A percentile compares a stretch with the other conserved stretches of the same genome.
These are phyloP conservation scores for Coemansia sp. DNA, from an alignment of 192 early-diverging fungal species.

Conservation along the genomic window DNA sequence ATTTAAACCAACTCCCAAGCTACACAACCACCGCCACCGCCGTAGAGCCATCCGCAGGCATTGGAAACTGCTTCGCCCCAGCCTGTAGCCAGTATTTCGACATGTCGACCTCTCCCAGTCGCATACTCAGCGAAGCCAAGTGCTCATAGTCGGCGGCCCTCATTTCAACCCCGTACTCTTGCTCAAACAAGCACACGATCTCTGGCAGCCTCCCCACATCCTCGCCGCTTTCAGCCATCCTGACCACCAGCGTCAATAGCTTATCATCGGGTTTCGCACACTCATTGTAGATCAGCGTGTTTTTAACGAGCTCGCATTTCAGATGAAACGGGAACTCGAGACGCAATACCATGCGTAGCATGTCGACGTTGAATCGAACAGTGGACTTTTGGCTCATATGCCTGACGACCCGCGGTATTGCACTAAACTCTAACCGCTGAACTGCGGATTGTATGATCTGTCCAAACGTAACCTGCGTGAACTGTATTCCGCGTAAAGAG, in stretches of 20 bases:
- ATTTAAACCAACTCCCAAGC: too few relatives aligned
- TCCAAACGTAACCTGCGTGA: neutral
- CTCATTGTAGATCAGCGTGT: neutral
- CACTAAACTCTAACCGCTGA: neutral
- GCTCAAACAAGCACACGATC: too few relatives aligned
- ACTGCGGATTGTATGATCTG: neutral
- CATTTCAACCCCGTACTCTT: too few relatives aligned
- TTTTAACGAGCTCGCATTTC: neutral
- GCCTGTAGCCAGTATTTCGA: neutral
- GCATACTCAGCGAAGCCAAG: neutral
- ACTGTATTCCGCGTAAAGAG: neutral
- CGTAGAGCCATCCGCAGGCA: neutral
- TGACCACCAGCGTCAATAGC: neutral
- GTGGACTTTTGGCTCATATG: neutral
- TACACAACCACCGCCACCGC: neutral
- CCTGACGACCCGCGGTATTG: neutral
- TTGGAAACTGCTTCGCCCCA: neutral
- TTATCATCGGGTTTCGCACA: neutral
- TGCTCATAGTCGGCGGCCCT: neutral
- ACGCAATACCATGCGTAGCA: neutral
- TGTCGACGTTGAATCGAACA: neutral
- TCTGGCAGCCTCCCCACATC: neutral
- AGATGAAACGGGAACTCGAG: neutral
- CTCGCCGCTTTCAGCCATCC: neutral
- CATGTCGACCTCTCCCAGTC: neutral